Percentiles rank a stretch among this genome's conserved stretches.
phyloP scores from a whole-genome alignment of 163 green algal species.

The Dunaliella salina region DNA sequence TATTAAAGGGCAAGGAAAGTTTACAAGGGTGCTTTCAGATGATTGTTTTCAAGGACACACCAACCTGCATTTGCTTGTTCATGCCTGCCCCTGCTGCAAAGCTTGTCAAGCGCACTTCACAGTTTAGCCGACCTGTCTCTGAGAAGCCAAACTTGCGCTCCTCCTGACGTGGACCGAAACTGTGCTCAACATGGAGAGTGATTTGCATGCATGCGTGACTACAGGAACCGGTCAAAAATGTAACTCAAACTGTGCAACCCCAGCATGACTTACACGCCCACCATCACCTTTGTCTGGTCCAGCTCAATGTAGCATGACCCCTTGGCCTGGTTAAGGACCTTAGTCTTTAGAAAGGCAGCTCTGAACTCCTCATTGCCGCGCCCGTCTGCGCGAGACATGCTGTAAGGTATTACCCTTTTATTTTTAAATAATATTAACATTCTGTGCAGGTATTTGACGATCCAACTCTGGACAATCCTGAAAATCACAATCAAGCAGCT shows the following conservation, averaged over 20 bases:
- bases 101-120: conserved; percentile 24
- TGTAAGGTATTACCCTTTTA: too few species aligned
- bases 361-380: conserved; percentile 62
- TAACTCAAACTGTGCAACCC: background rate
- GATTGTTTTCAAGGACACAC: background rate
- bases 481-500: too few species aligned
- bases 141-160: conserved; percentile 60
- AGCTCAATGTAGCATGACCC: conserved; percentile 81
- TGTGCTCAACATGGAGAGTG: conserved; percentile 19
- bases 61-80: conserved; percentile 11
- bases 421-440: too few species aligned
- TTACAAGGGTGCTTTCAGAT: background rate
- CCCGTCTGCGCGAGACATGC: conserved; percentile 37
- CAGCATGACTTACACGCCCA: conserved; percentile 56
- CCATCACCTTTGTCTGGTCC: conserved; percentile 78
- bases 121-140: conserved; percentile 59
- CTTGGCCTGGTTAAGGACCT: conserved; percentile 63
- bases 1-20: background rate
- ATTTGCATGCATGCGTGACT: too few species aligned
- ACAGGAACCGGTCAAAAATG: too few species aligned
- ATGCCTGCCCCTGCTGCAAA: conserved; percentile 12
- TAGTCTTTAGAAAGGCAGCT: conserved; percentile 57
- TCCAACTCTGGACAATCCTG: too few species aligned
- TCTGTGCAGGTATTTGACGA: too few species aligned
- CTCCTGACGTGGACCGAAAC: conserved; percentile 71